Conservation (phyloP, 192 early-diverging fungal species). For the Backusella tarrabulga region DNA sequence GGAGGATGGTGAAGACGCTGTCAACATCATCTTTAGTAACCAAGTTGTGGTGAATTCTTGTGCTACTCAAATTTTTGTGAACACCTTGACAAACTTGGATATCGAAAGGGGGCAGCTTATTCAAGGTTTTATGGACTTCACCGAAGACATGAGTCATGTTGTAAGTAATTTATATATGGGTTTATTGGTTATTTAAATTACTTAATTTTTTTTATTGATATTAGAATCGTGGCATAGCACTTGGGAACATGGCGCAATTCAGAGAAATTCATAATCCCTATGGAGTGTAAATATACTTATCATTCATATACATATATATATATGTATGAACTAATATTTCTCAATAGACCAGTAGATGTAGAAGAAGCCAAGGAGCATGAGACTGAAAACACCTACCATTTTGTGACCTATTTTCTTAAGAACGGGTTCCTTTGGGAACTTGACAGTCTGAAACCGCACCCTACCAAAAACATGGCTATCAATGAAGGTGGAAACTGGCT, state of each 20-base stretch:
- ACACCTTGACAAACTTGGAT: background rate
- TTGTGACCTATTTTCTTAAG: background rate
- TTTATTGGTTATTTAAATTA: background rate
- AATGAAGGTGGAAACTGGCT: background rate
- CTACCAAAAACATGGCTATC: background rate
- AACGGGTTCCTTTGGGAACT: background rate
- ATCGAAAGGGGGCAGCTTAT: background rate
- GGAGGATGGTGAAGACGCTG: background rate
- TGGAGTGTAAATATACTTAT: background rate
- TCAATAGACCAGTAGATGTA: background rate
- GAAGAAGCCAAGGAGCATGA: background rate
- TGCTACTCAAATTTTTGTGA: background rate
- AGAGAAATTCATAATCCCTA: too few relatives aligned
- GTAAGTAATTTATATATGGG: background rate
- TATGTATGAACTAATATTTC: background rate
- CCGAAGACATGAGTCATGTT: background rate
- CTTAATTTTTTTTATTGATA: background rate
- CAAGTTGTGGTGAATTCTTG: background rate
- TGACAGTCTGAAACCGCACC: background rate
- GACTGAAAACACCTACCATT: background rate
- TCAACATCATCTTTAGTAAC: background rate
- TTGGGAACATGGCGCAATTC: too few relatives aligned
- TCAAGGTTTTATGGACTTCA: background rate
- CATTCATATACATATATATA: background rate
- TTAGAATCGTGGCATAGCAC: background rate